A percentile compares a stretch with the other conserved stretches of the same genome.
Conservation (phyloP, 805 yeast genomes). For the Candida khao-thaluensis region DNA sequence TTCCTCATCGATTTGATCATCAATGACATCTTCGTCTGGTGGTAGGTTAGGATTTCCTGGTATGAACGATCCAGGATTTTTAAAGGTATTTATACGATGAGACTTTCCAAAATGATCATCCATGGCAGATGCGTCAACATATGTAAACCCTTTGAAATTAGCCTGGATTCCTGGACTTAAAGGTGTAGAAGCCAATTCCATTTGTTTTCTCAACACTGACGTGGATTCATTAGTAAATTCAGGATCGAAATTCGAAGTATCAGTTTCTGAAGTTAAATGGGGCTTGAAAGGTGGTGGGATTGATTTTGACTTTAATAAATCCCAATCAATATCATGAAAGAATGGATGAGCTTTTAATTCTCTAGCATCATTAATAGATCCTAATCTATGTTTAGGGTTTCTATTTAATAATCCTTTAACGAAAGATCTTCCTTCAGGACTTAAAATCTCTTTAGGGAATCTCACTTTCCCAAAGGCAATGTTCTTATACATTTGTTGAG, state of each 20-base stretch:
- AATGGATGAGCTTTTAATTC: slow-evolving; percentile 92
- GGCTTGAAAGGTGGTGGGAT: slow-evolving; percentile 98
- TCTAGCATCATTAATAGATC: slow-evolving; percentile 87
- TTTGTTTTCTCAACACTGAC: slow-evolving; percentile 68
- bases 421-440: slow-evolving; percentile 90
- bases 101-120: slow-evolving; percentile 71
- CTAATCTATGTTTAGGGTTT: slow-evolving; percentile 93
- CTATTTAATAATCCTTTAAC: slow-evolving; percentile 94
- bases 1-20: slow-evolving; percentile 50
- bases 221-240: slow-evolving; percentile 94
- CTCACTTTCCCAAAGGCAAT: slow-evolving; percentile 98
- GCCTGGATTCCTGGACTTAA: slow-evolving; percentile 94
- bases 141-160: slow-evolving; percentile 94
- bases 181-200: slow-evolving; percentile 71
- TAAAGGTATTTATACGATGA: slow-evolving; percentile 38
- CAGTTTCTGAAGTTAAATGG: slow-evolving; percentile 84
- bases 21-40: slow-evolving; percentile 81
- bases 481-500: slow-evolving; percentile 98
- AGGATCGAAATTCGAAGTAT: slow-evolving; percentile 96
- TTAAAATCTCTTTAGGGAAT: slow-evolving; percentile 92
- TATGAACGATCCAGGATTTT: slow-evolving; percentile 65
- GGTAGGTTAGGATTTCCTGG: slow-evolving; percentile 80
- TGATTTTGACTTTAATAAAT: slow-evolving; percentile 67
- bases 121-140: slow-evolving; percentile 89
- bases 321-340: slow-evolving; percentile 91